These are phyloP conservation scores for Lachancea sp. DNA, from an alignment of 805 yeast species.

Conservation along the genomic window DNA sequence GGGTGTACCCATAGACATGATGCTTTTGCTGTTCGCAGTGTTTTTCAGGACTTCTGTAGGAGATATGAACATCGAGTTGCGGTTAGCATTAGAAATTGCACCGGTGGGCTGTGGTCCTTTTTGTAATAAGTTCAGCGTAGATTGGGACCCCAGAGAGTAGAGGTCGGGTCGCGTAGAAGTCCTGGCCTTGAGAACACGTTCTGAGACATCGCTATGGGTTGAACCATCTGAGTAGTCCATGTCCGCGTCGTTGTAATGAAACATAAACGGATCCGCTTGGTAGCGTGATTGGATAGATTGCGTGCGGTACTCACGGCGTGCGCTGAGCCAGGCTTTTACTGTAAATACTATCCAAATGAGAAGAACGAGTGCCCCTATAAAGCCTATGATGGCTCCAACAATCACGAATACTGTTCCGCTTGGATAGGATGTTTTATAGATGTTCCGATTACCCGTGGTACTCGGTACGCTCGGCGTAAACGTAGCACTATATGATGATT, in stretches of 20 bases:
- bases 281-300: constrained; percentile 16
- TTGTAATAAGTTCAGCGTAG: constrained; percentile 25
- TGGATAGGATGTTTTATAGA: constrained; percentile 42
- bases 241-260: constrained; percentile 19
- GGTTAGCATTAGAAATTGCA: constrained; percentile 16
- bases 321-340: constrained; percentile 24
- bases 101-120: background rate
- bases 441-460: constrained; percentile 46
- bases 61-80: constrained; percentile 46
- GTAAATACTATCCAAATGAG: constrained; percentile 22
- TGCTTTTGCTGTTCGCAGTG: constrained; percentile 13
- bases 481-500: constrained; percentile 14
- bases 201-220: constrained; percentile 18
- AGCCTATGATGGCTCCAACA: constrained; percentile 62
- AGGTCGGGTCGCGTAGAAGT: constrained; percentile 22
- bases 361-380: constrained; percentile 34
- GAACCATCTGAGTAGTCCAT: constrained; percentile 18
- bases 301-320: constrained; percentile 25
- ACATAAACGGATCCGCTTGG: constrained; percentile 19
- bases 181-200: constrained; percentile 20
- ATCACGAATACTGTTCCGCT: constrained; percentile 75
- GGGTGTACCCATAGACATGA: constrained; percentile 13
- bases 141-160: constrained; percentile 29
- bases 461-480: constrained; percentile 21
- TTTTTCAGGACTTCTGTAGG: constrained; percentile 41